Evolutionary conservation across 202 grass and related monocot species (phyloP).

Genomic region (Dendrocalamus latiflorus): DNA sequence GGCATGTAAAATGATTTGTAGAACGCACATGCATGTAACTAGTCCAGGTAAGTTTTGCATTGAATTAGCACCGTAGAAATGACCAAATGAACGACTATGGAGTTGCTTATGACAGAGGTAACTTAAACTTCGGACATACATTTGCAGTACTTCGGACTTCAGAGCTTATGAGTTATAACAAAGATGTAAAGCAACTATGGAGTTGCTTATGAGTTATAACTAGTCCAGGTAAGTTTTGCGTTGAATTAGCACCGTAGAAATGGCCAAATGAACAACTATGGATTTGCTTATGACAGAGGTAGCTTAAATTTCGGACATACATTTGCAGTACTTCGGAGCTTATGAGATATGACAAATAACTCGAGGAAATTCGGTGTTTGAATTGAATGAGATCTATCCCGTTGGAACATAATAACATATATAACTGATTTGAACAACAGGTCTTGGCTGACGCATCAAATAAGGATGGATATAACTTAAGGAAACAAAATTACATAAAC

Average conservation of each 20-base stretch:
- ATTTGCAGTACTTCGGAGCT: neutral
- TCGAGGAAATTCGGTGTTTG: neutral
- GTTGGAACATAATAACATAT: slow-evolving; percentile 19
- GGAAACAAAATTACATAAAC: slow-evolving; percentile 24
- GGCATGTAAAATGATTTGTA: no score
- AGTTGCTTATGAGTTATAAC: no score
- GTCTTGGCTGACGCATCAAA: slow-evolving; percentile 25
- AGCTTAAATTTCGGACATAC: neutral
- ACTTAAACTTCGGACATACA: no score
- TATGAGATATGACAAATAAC: neutral
- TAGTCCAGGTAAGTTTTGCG: neutral
- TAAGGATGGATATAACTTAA: slow-evolving; percentile 22
- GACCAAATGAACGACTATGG: no score
- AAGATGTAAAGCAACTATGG: no score
- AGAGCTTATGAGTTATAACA: no score
- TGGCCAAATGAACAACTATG: neutral
- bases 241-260: neutral
- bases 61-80: no score
- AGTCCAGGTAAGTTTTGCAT: no score
- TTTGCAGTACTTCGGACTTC: no score
- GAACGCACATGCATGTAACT: no score
- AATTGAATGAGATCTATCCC: neutral
- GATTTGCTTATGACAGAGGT: neutral
- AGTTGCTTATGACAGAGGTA: no score
- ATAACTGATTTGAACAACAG: slow-evolving; percentile 4